Evolutionary conservation across 2,329 filamentous ascomycete species (phyloP), one percentile per base, ranked within the genome.

Genomic region (Arthrobotrys megalospora): DNA sequence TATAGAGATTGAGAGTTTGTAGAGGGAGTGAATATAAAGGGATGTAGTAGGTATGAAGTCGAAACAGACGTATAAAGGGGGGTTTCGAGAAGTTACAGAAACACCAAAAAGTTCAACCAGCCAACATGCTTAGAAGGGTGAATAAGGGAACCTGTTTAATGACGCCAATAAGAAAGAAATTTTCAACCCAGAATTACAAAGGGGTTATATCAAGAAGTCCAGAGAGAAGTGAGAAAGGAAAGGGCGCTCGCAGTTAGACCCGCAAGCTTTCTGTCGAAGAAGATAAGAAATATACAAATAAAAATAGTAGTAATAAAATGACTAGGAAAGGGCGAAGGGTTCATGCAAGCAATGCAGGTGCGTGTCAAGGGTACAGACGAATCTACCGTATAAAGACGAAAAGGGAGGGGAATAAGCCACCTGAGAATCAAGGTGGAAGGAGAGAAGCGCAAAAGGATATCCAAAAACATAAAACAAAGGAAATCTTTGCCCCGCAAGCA

Each of bases 371-470:
- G 41, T 66, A 66, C 66, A 43, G 7, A 43, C 34, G 43, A 48
- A 77, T 77, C 73, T 71, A 77, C 73, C 66, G 60, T 71, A 77
- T 60, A 62, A 16, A 5, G 21, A 71, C 65, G 58, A 71, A 71
- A 67, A 43, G 38, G 32, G 53, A 62, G 65, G 65, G 21, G 8
- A 43, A 34, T 58, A 38, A 28, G 8, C 21, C 41, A 53, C 32
- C 66, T 21, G 11, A 21, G 43, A 66, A 50, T 45, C 69, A 19
- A 38, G 34, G 36, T 64, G 36, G 34, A 16, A 48, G 41, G 50
- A 48, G 14, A 41, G 36, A 38, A 14, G 21, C 55, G 16, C 24
- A 62, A 62, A 65, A 38, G 66, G 65, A 66, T 50, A 52, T 53
- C 60, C n/a, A n/a, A 45, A 28, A 53, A 65, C 34, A n/a, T 34